These are phyloP conservation scores for Cynanchum wilfordii DNA, from an alignment of 257 asterid species.

Conservation along the genomic window DNA sequence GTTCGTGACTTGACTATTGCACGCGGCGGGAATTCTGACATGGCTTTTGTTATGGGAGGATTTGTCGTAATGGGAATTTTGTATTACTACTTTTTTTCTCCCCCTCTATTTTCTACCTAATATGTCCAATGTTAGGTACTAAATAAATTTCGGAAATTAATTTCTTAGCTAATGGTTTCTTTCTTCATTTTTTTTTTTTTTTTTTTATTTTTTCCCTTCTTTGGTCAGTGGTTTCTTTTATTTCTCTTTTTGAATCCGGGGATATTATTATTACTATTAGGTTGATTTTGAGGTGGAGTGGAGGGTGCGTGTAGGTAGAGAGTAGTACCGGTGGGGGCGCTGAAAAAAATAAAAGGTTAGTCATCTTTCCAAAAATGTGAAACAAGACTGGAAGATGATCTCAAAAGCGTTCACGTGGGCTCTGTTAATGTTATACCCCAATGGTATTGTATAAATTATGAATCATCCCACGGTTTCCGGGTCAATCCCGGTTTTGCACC, in stretches of 20 bases:
- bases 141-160: neutral
- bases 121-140: neutral
- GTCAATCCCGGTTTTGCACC: neutral
- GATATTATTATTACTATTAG: neutral
- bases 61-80: neutral
- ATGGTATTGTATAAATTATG: neutral
- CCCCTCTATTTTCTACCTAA: neutral
- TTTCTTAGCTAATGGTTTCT: neutral
- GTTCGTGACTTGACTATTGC: slow-evolving; percentile 11
- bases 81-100: neutral
- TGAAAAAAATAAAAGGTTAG: neutral
- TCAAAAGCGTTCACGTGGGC: neutral
- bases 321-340: neutral
- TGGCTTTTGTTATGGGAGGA: neutral
- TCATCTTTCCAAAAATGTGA: neutral
- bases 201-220: neutral
- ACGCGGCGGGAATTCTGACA: slow-evolving; percentile 23
- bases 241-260: too few relatives aligned
- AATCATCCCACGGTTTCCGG: slow-evolving; percentile 1
- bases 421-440: neutral
- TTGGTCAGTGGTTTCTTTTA: neutral
- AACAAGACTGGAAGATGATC: neutral
- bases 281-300: neutral
- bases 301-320: neutral
- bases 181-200: neutral